Conservation (phyloP, 2,329 filamentous ascomycete species). For the Phialophora expanda region DNA sequence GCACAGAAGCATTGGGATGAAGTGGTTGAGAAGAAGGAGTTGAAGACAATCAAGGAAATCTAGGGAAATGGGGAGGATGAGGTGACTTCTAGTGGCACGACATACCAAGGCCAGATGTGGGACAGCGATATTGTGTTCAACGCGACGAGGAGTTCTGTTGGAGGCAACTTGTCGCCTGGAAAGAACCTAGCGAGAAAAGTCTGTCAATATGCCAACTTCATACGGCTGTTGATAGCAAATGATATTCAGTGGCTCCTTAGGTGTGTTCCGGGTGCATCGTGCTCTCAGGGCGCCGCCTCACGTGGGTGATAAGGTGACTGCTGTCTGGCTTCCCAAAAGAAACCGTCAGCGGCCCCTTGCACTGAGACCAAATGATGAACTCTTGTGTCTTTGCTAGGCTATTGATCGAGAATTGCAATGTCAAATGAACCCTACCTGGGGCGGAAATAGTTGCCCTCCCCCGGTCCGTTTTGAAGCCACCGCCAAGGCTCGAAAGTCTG, state of each 20-base stretch:
- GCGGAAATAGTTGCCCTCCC: neutral
- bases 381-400: neutral
- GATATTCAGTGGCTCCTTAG: neutral
- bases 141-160: neutral
- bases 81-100: too few species aligned
- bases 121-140: neutral
- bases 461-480: neutral
- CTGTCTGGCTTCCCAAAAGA: too few species aligned
- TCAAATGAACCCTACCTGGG: neutral
- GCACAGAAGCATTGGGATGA: constrained; percentile 28
- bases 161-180: neutral
- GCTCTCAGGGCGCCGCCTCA: too few species aligned
- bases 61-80: neutral
- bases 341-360: neutral
- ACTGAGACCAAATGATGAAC: neutral
- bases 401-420: neutral
- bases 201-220: neutral
- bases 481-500: constrained; percentile 14
- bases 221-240: neutral
- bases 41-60: constrained; percentile 33
- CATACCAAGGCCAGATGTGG: neutral
- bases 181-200: neutral
- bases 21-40: constrained; percentile 32
- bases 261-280: neutral
- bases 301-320: too few species aligned